These are phyloP conservation scores for Stephania japonica DNA, from an alignment of 164 flowering plant species.

Conservation along the genomic window DNA sequence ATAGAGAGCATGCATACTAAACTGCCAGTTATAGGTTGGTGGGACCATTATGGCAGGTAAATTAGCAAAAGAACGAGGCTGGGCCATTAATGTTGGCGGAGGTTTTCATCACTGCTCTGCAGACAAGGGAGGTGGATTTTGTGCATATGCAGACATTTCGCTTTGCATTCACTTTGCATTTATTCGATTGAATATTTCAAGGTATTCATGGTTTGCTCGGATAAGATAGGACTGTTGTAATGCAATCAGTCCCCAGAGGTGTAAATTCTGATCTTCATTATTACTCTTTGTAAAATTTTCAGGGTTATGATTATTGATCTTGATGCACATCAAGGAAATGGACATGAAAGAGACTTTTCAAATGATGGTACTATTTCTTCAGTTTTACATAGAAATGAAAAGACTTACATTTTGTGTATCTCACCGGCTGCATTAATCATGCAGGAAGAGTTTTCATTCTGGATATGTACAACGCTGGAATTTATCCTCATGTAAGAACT, in stretches of 20 bases:
- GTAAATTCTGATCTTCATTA: not conserved
- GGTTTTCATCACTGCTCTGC: slow-evolving; percentile 96
- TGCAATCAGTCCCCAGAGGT: not conserved
- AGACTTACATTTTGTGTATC: not conserved
- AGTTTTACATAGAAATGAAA: not conserved
- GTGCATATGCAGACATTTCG: slow-evolving; percentile 91
- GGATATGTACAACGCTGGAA: slow-evolving; percentile 82
- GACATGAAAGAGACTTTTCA: slow-evolving; percentile 83
- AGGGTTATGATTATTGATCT: slow-evolving; percentile 99
- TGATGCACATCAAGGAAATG: slow-evolving; percentile 99
- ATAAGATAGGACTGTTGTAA: not conserved
- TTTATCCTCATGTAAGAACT: slow-evolving; percentile 78
- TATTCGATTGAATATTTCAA: slow-evolving; percentile 59
- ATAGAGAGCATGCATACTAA: not conserved
- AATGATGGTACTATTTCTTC: slow-evolving; percentile 51
- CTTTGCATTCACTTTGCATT: slow-evolving; percentile 84
- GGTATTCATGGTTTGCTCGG: slow-evolving; percentile 33
- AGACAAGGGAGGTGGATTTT: slow-evolving; percentile 89
- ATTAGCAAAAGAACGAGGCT: slow-evolving; percentile 88
- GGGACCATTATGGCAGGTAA: slow-evolving; percentile 89
- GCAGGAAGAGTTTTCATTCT: slow-evolving; percentile 87
- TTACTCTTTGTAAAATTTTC: slow-evolving; percentile 13
- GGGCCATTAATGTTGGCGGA: slow-evolving; percentile 98
- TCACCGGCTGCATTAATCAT: slow-evolving; percentile 8
- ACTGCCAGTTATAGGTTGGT: slow-evolving; percentile 57